Evolutionary conservation across 306 rosid genomes (phyloP).

Genomic region (Quercus aquifolioides): DNA sequence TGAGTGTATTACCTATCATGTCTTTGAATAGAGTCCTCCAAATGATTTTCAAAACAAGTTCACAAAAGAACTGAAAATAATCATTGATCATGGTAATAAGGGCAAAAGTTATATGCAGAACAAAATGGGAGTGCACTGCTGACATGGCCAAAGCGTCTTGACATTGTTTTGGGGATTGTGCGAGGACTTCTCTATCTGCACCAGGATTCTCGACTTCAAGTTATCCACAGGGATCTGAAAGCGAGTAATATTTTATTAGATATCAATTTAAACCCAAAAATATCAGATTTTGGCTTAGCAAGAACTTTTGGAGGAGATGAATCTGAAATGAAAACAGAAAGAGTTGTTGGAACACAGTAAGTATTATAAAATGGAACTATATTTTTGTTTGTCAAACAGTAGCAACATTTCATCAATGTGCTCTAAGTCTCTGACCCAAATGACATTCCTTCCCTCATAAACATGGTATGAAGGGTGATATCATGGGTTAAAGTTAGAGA

Average conservation of each 20-base stretch:
- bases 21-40: too few relatives aligned
- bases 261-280: conserved; percentile 5
- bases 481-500: too few relatives aligned
- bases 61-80: too few relatives aligned
- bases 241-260: conserved; percentile 14
- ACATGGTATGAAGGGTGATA: too few relatives aligned
- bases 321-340: neutral
- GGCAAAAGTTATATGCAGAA: too few relatives aligned
- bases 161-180: conserved; percentile 6
- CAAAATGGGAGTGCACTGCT: neutral
- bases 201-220: conserved; percentile 16
- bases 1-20: too few relatives aligned
- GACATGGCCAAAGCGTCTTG: neutral
- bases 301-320: conserved; percentile 3
- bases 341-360: conserved; percentile 19
- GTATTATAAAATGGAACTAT: neutral
- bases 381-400: too few relatives aligned
- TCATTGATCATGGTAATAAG: too few relatives aligned
- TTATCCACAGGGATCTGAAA: conserved; percentile 15
- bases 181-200: conserved; percentile 17
- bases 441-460: too few relatives aligned
- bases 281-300: conserved; percentile 14
- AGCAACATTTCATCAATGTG: too few relatives aligned
- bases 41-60: too few relatives aligned
- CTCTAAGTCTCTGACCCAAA: too few relatives aligned